phyloP scores from a whole-genome alignment of 768 basidiomycete genomes.

The Podaxis mareebaensis region DNA sequence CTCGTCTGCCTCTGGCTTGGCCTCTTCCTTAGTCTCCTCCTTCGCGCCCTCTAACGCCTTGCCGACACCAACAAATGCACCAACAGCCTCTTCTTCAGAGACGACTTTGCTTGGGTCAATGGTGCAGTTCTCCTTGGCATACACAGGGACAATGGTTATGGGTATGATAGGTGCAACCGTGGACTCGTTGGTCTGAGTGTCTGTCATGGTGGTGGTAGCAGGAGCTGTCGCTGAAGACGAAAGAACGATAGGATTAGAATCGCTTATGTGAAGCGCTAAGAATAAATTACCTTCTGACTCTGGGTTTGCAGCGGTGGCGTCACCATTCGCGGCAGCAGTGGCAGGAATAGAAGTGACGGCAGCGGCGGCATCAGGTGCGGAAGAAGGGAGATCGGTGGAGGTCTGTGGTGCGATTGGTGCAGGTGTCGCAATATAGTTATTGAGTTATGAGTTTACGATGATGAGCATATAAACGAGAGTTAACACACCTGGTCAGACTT shows the following conservation, averaged over 20 bases:
- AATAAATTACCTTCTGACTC: not conserved
- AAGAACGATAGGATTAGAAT: not conserved
- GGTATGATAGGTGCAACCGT: constrained; percentile 33
- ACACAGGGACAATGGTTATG: constrained; percentile 41
- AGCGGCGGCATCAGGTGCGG: constrained; percentile 17
- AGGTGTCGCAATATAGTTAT: constrained; percentile 28
- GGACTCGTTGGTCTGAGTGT: not conserved
- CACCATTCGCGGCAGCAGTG: not conserved
- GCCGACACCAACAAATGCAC: constrained; percentile 8
- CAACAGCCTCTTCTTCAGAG: not conserved
- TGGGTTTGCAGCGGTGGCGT: not conserved
- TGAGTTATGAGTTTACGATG: not conserved
- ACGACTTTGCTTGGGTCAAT: constrained; percentile 19
- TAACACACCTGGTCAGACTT: constrained; percentile 34
- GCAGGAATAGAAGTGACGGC: constrained; percentile 16
- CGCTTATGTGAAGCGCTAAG: not conserved
- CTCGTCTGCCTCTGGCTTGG: constrained; percentile 7
- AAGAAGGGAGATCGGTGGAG: constrained; percentile 15
- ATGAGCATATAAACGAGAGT: not conserved
- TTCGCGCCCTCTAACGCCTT: not conserved
- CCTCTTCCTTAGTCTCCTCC: constrained; percentile 6
- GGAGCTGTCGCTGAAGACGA: not conserved
- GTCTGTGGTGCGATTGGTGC: constrained; percentile 28
- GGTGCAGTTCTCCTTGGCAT: constrained; percentile 38
- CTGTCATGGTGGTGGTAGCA: not conserved